Percentiles rank a stretch among this genome's conserved stretches.
Conservation (phyloP, 805 yeast genomes). For the Priceomyces carsonii region DNA sequence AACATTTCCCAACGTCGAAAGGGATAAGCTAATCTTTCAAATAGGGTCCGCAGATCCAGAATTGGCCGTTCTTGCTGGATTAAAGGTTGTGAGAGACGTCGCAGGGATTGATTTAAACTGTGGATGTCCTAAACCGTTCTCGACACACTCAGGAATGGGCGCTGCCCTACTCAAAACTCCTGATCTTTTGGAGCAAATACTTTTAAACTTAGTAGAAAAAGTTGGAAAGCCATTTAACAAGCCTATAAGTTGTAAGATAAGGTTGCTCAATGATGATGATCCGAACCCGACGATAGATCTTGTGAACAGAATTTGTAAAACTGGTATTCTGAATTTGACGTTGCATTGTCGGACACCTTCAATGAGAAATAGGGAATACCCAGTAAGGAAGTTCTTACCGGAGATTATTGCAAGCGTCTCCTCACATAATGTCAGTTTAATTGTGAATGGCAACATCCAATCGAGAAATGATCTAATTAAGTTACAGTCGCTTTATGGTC, state of each 20-base stretch:
- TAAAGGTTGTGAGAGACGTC: constrained; percentile 78
- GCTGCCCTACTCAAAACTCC: constrained; percentile 88
- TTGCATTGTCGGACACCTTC: constrained; percentile 87
- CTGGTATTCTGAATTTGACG: constrained; percentile 86
- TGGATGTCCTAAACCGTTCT: constrained; percentile 97
- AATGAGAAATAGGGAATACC: constrained; percentile 86
- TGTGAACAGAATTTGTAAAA: constrained; percentile 51
- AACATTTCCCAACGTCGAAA: constrained; percentile 64
- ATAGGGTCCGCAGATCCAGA: constrained; percentile 85
- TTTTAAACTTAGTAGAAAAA: constrained; percentile 65
- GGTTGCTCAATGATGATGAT: constrained; percentile 66
- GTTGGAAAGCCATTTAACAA: constrained; percentile 78
- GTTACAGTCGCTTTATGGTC: constrained; percentile 53
- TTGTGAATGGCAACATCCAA: constrained; percentile 78
- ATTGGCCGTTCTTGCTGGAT: constrained; percentile 86
- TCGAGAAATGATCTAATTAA: constrained; percentile 53
- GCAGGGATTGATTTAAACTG: constrained; percentile 93
- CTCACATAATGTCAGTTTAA: constrained; percentile 63
- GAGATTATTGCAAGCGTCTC: constrained; percentile 63
- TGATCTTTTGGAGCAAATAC: constrained; percentile 69
- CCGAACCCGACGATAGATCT: constrained; percentile 54
- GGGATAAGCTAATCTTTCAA: constrained; percentile 77
- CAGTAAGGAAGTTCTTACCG: constrained; percentile 68
- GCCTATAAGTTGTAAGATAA: constrained; percentile 88
- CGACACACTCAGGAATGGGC: constrained; percentile 96